Base-by-base conservation (phyloP, 1,284 basidiomycete genomes). In the Lentinula novae-zelandiae region DNA sequence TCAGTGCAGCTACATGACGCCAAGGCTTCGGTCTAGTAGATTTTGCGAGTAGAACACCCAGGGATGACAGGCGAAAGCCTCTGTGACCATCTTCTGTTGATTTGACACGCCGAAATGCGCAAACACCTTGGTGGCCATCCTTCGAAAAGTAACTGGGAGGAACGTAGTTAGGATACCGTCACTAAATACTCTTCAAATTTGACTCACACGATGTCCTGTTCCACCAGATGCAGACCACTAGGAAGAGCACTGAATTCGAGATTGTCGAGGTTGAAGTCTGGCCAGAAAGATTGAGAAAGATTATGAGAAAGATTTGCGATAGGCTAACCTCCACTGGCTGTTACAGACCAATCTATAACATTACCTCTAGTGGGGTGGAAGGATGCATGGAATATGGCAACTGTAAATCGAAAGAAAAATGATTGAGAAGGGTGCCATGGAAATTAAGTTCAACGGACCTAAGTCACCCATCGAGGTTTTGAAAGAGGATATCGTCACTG, bases 301-400 rank as follows among this genome's bases (percentile, higher is more conserved):
- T 17, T 38, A 39, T 20, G 5, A 34, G 34, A 17, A 8, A 22
- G 9, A 5, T 38, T 39, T 2, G 27, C 13, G 17, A 13, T 33
- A 17, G 17, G 7, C 13, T 39, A 36, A 86, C 89, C 86, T 62
- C 90, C 81, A 67, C 76, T 82, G 17, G 84, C 82, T 67, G 85
- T 89, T 33, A 87, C 69, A 44, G 77, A 82, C 89, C 90, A 92
- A 71, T 92, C 90, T 27, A 92, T 75, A 13, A 86, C 71, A 70
- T 90, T 92, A 10, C 90, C 90, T 65, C 83, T 80, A 10, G 90
- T 92, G 1, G 89, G 87, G 72, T 92, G 90, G 67, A 92, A 92
- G 13, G 90, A 90, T 39, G 86, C 81, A 74, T 92, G 90, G 65
- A 92, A 92, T 69, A 92, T 87, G 13, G 90, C 88, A 67, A 90